Base-by-base conservation (phyloP, 176 grass and related monocot genomes). In the Otatea glauca region DNA sequence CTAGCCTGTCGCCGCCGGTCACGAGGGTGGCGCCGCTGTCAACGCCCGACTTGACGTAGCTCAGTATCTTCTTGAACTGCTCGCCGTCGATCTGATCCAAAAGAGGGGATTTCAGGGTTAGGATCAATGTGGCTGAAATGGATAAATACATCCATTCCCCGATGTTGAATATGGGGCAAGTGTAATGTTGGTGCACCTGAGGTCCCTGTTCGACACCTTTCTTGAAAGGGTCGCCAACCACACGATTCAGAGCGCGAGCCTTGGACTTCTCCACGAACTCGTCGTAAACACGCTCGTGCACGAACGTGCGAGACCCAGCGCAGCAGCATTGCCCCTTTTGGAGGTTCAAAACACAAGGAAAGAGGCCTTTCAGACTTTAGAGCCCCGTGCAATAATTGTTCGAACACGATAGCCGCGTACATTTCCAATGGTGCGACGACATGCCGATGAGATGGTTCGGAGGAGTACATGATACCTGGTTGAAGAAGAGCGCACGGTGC, bases 221-320 rank as follows among this genome's bases (percentile, higher is more conserved):
- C 70, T 38, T 92, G 84, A 99, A 99, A 16, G 96, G 96, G n/a
- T 99, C 96, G 16, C 96, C 96, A 23, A 99, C 96, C 4, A 96
- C 89, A 1, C 96, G 96, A 16, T 77, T 90, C 78, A 84, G 0
- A 32, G 96, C 91, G 12, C 96, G 89, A 9, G 75, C 89, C 70
- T 94, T 99, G 43, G 96, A 76, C 83, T 98, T 98, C 88, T 94
- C 96, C 65, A 96, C 89, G 81, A 99, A 99, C 81, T 99, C 96
- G 49, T 99, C 93, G 81, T 96, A 96, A 3, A 99, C 89, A 2
- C 50, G 42, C 85, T 99, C 93, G 75, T 99, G 96, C 39, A 96
- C 93, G 82, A 99, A 99, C 71, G 96, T 99, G 25, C 93, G 91
- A 59, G 96, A 99, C 14, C 96, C 96, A 10, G 96, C 96, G 76